A percentile compares a stretch with the other conserved stretches of the same genome.
Conservation (phyloP, 164 flowering plant genomes). For the Pachysandra terminalis region DNA sequence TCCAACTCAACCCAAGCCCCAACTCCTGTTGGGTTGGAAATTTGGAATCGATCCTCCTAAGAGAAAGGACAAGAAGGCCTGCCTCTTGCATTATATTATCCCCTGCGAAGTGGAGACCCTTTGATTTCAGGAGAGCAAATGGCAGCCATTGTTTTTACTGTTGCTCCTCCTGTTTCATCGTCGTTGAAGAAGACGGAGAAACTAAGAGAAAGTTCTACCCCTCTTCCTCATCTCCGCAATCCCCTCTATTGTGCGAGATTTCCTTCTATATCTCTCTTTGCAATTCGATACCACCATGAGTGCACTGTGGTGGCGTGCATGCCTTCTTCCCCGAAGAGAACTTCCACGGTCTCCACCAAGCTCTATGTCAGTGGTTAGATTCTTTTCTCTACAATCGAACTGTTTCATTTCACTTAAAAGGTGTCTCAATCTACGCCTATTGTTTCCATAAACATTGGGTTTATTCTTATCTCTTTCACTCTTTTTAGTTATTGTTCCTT, state of each 20-base stretch:
- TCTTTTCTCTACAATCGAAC: not conserved
- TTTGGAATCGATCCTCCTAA: too few species aligned
- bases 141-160: constrained; percentile 15
- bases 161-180: constrained; percentile 7
- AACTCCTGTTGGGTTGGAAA: too few species aligned
- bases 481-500: too few species aligned
- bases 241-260: not conserved
- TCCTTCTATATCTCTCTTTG: constrained; percentile 11
- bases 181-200: constrained; percentile 1
- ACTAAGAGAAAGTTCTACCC: not conserved
- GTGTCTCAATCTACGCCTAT: not conserved
- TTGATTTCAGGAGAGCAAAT: constrained; percentile 1
- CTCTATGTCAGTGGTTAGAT: constrained; percentile 58
- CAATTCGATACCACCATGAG: constrained; percentile 4
- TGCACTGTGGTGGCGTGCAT: constrained; percentile 20
- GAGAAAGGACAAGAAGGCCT: too few species aligned
- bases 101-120: too few species aligned
- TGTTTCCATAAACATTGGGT: not conserved
- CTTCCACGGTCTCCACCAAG: constrained; percentile 25
- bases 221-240: constrained; percentile 3
- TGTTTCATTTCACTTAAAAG: not conserved
- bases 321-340: constrained; percentile 20
- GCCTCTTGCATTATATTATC: too few species aligned
- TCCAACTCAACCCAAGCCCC: too few species aligned
- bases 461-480: not conserved